A percentile compares a stretch with the other conserved stretches of the same genome.
phyloP scores from a whole-genome alignment of 441 rosid species.

The Pelargonium citronellum region DNA sequence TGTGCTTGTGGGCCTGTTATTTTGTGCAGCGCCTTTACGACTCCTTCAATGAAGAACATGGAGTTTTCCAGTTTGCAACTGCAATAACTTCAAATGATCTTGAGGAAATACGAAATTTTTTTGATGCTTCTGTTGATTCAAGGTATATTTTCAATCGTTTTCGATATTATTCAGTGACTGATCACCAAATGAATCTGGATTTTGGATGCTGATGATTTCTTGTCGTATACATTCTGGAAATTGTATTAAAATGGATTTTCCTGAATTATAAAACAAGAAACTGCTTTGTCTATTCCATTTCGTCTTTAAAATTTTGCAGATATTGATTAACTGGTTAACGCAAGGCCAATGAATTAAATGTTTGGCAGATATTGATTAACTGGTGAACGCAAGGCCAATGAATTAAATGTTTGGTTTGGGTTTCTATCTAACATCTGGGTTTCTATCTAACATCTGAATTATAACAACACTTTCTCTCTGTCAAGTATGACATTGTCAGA shows the following conservation, averaged over 20 bases:
- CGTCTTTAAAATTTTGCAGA: neutral
- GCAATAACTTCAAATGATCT: slow-evolving; percentile 74
- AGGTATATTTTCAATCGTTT: slow-evolving; percentile 45
- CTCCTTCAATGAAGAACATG: slow-evolving; percentile 76
- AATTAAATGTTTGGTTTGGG: too few relatives aligned
- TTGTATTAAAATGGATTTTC: neutral
- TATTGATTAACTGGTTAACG: neutral
- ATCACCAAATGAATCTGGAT: neutral
- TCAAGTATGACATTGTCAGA: neutral
- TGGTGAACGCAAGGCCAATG: neutral
- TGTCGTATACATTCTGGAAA: neutral
- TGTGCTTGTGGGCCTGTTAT: slow-evolving; percentile 10
- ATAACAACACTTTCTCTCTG: too few relatives aligned
- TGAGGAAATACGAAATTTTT: slow-evolving; percentile 86
- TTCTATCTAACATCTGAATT: too few relatives aligned
- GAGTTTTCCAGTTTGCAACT: slow-evolving; percentile 79
- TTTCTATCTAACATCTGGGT: too few relatives aligned
- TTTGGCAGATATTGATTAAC: neutral
- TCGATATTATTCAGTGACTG: slow-evolving; percentile 18
- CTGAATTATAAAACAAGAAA: neutral
- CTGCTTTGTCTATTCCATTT: neutral
- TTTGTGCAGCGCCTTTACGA: slow-evolving; percentile 57
- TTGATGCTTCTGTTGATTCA: slow-evolving; percentile 71
- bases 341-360: too few relatives aligned
- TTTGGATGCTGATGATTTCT: slow-evolving; percentile 2